Base-by-base conservation (phyloP, 192 early-diverging fungal species). In the Backusella circina region DNA sequence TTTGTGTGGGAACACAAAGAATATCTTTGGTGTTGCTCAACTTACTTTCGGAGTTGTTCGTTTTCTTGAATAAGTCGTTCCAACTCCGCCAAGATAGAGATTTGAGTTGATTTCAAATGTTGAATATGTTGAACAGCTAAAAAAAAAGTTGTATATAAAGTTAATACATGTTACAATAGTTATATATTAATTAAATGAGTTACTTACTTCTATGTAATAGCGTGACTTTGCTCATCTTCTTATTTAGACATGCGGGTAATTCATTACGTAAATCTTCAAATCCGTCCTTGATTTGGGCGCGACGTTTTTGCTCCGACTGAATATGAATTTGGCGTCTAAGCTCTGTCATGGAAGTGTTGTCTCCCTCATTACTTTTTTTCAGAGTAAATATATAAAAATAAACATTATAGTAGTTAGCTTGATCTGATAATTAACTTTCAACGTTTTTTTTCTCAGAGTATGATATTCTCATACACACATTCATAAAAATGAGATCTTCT, bases 91-190 rank as follows among this genome's bases (percentile, higher is more conserved):
- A 82, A 65, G 50, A 82, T 75, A 8, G 77, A 73, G 38, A 73
- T 75, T 73, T 79, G 78, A 47, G 78, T 79, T 39, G 75, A 74
- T 41, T 84, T 84, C 54, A 84, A 72, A 69, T 84, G 83, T 51
- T 82, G 75, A 73, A 84, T 82, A 75, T 84, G 83, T 65, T 82
- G 75, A 67, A 84, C 83, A 76, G 83, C 77, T 78, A 39, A 15
- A 33, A 32, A 39, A 15, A 33, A 32, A 33, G 28, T 71, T 23
- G 33, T 57, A n/a, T 26, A 26, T 57, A 57, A 57, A 57, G 54
- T 57, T 41, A 68, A 16, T 35, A 2, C 16, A 21, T 33, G 33
- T 16, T 38, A 38, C 9, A 74, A 39, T 30, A 16, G 16, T 4
- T 23, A 32, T n/a, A 10, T 16, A 23, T 50, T 23, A 18, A 54